Evolutionary conservation across 2,329 filamentous ascomycete genomes (phyloP), one percentile per base, ranked within the genome.

Genomic region (Cercospora brassicicola): DNA sequence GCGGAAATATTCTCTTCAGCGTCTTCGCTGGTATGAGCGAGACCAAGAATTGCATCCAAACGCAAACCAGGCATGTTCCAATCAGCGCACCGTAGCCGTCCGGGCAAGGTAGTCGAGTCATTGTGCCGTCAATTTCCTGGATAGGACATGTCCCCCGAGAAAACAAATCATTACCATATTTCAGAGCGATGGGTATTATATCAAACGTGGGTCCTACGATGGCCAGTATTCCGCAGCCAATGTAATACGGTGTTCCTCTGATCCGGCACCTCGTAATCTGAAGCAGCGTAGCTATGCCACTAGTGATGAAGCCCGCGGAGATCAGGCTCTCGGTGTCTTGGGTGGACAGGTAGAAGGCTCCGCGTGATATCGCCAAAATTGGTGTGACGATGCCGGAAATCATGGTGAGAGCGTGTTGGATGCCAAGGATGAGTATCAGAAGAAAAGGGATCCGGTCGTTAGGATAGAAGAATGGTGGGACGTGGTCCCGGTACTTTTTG

Each of bases 341-440:
- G 13, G 64, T 68, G 33, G 70, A 69, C 48, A 72, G 53, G 57
- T 71, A 67, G 57, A 72, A 72, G 11, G 66, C 70, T 30, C 62
- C 57, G 48, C 70, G 51, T 3, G 70, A 39, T 4, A 72, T 65
- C 1, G 70, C 68, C 11, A 72, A 61, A 6, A 72, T 66, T 2
- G 70, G 70, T 5, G 68, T 72, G 13, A 72, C 68, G 57, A 72
- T 72, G 11, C 70, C 70, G 26, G 68, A 70, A 53, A 72, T 71
- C 64, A 69, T 71, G 11, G 70, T 72, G 7, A 72, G 51, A 4
- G 68, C 70, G 51, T 72, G 70, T 23, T 72, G 69, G 11, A 72
- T 42, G 6, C 70, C 70, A 15, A 72, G 65, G 33, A 72, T 69
- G n/a, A 72, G 53, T 56, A 71, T 72, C 7, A 72, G 65, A n/a